These are phyloP conservation scores for Boletus patriciae DNA, from an alignment of 768 basidiomycete genomes.

Conservation along the genomic window DNA sequence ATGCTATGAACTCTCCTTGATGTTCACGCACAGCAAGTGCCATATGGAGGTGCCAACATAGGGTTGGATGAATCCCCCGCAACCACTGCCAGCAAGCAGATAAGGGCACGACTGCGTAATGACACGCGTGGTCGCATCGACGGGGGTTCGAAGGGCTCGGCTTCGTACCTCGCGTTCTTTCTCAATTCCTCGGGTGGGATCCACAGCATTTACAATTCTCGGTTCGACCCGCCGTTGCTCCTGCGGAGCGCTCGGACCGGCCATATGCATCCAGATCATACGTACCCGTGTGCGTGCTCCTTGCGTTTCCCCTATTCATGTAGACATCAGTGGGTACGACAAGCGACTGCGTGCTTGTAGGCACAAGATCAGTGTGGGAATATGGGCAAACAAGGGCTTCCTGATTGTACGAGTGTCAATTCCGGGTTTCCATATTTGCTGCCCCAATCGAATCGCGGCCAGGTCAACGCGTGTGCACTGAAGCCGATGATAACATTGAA, in stretches of 20 bases:
- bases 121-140: background rate
- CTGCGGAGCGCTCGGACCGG: background rate
- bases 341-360: background rate
- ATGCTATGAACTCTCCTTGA: background rate
- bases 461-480: background rate
- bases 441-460: background rate
- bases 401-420: background rate
- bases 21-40: slow-evolving; percentile 11
- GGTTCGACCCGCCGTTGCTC: background rate
- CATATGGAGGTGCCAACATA: slow-evolving; percentile 2
- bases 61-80: background rate
- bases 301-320: background rate
- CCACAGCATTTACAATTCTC: background rate
- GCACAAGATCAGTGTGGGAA: background rate
- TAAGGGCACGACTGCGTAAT: background rate
- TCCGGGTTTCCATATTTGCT: background rate
- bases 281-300: background rate
- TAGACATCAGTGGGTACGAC: background rate
- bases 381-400: background rate
- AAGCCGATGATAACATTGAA: background rate
- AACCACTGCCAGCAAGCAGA: background rate
- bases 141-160: background rate
- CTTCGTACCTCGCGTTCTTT: background rate
- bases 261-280: background rate
- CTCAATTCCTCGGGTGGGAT: background rate